phyloP scores from a whole-genome alignment of 2,329 filamentous ascomycete genomes.

The Coniochaeta hoffmannii region DNA sequence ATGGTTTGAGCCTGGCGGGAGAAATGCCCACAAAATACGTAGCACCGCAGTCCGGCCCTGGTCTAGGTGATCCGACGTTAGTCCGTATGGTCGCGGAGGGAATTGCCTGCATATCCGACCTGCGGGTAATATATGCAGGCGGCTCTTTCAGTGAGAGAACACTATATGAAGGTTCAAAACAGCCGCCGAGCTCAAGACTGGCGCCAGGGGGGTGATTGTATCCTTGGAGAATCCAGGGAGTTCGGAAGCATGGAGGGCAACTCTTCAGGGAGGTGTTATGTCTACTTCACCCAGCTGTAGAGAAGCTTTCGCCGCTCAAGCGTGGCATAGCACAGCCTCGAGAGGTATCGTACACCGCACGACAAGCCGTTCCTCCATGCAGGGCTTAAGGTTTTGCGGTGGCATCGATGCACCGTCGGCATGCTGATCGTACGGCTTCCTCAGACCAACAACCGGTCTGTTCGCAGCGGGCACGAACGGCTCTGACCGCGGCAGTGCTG shows the following conservation, averaged over 20 bases:
- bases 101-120: background rate
- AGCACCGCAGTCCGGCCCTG: background rate
- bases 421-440: background rate
- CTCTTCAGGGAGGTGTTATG: background rate
- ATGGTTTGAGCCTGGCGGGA: background rate
- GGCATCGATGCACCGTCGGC: background rate
- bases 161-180: background rate
- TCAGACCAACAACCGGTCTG: background rate
- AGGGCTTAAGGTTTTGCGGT: background rate
- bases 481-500: background rate
- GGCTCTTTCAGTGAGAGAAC: background rate
- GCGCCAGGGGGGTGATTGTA: background rate
- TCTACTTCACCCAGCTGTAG: background rate
- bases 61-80: background rate
- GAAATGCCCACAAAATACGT: background rate
- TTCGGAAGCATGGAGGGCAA: background rate
- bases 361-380: background rate
- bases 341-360: background rate
- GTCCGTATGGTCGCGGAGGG: background rate
- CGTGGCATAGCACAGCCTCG: background rate
- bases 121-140: slow-evolving; percentile 3
- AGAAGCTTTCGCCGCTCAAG: background rate
- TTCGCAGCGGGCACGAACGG: background rate
- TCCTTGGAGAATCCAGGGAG: background rate
- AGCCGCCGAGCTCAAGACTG: background rate